Percentiles rank a stretch among this genome's conserved stretches.
Conservation (phyloP, 2,329 filamentous ascomycete genomes). For the Colletotrichum euphorbiae region DNA sequence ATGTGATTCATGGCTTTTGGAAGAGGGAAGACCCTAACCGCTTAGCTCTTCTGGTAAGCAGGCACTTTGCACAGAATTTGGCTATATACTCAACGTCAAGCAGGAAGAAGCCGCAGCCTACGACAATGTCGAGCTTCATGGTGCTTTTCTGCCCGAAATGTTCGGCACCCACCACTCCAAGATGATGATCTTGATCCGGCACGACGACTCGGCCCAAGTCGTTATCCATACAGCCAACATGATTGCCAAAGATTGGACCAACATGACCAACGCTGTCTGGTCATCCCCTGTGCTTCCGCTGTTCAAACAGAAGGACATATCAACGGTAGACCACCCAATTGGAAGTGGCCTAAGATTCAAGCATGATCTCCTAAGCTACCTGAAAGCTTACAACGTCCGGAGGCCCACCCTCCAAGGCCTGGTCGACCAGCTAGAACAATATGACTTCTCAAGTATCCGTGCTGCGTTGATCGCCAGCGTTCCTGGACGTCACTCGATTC, state of each 20-base stretch:
- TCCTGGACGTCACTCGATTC: slow-evolving; percentile 72
- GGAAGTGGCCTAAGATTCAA: slow-evolving; percentile 76
- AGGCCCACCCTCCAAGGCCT: slow-evolving; percentile 66
- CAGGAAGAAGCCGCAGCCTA: slow-evolving; percentile 72
- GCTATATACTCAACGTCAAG: slow-evolving; percentile 32
- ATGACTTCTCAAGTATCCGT: slow-evolving; percentile 77
- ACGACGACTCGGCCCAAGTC: slow-evolving; percentile 81
- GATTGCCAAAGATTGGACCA: slow-evolving; percentile 88
- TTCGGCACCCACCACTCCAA: slow-evolving; percentile 90
- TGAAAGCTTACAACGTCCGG: slow-evolving; percentile 74
- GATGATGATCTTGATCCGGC: slow-evolving; percentile 85
- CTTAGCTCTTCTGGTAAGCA: slow-evolving; percentile 65
- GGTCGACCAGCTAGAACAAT: slow-evolving; percentile 65
- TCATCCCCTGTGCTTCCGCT: slow-evolving; percentile 76
- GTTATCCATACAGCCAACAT: slow-evolving; percentile 93
- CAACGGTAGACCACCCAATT: slow-evolving; percentile 6
- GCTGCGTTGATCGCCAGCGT: slow-evolving; percentile 83
- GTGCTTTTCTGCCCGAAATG: slow-evolving; percentile 83
- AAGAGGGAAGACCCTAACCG: slow-evolving; percentile 74
- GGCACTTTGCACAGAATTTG: slow-evolving; percentile 23
- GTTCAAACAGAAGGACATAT: slow-evolving; percentile 34
- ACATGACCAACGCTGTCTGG: slow-evolving; percentile 90
- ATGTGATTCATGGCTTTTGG: slow-evolving; percentile 72
- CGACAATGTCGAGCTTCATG: slow-evolving; percentile 76
- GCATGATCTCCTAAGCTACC: slow-evolving; percentile 77